Evolutionary conservation across 495 filamentous ascomycete genomes (phyloP), one percentile per base, ranked within the genome.

Genomic region (Aspergillus bertholletiae): DNA sequence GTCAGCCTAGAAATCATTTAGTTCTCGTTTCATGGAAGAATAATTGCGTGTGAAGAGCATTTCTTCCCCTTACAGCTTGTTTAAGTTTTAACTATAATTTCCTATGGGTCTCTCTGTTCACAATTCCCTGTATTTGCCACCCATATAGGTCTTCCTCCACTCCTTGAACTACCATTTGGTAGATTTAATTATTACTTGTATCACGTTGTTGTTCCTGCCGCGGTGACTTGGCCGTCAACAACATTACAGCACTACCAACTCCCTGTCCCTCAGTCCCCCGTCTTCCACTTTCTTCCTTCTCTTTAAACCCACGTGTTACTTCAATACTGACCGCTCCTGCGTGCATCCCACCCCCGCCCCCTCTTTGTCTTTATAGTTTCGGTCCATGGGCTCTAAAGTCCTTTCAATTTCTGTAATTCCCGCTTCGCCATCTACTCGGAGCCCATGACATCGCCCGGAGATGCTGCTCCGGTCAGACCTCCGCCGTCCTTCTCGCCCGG

Each of bases 361-460:
- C 8, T 34, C 43, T 27, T 35, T 17, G 3, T 24, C n/a, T 40
- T 18, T 41, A 49, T 39, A 11, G 8, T 30, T 55, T 56, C 58
- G 51, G 70, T 72, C 67, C 52, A 75, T 75, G 72, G 69, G 72
- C 64, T 54, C 61, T 67, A 54, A 49, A 56, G 40, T 51, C 50
- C 46, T 26, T 22, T 34, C 45, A 44, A 46, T 26, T 32, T 43
- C 46, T 58, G 12, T 45, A 23, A 48, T 35, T 51, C 24, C 26
- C 35, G 20, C 40, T 40, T 62, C 57, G 40, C 26, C 64, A 60
- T 53, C 55, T 56, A 72, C 39, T 62, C 59, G 73, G 62, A 69
- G 73, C 80, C 75, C 78, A 84, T 85, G 82, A 83, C 77, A 77
- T 77, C 81, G 72, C 73, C 76, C 60, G 76, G 75, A 75, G 76